Conservation (phyloP, 169 alveolate genomes). For the Eimeria acervulina region DNA sequence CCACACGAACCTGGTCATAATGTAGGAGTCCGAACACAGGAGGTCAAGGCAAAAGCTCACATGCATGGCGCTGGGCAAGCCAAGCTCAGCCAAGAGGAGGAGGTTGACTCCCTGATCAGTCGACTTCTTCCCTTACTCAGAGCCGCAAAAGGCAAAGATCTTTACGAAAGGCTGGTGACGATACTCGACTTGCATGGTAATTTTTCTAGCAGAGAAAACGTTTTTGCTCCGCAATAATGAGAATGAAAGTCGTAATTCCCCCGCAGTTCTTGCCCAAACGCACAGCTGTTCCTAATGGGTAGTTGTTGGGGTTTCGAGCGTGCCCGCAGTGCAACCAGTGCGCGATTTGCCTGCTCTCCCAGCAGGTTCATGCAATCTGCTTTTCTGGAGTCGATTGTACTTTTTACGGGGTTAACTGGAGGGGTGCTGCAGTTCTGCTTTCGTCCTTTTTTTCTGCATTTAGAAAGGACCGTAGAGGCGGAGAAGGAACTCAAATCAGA, state of each 20-base stretch:
- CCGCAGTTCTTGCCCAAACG: not conserved
- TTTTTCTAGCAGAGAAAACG: not conserved
- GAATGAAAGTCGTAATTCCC: not conserved
- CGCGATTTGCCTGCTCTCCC: not conserved
- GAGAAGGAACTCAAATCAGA: constrained; percentile 50
- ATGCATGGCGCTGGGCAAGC: not conserved
- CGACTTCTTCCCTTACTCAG: constrained; percentile 55
- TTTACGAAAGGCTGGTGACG: not conserved
- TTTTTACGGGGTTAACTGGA: not conserved
- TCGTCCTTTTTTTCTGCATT: not conserved
- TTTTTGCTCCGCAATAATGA: not conserved
- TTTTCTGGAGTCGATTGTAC: not conserved
- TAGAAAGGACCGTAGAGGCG: constrained; percentile 26
- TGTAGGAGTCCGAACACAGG: not conserved
- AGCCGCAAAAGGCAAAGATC: constrained; percentile 42
- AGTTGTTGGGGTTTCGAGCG: too few species aligned
- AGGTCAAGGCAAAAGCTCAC: not conserved
- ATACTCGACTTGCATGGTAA: constrained; percentile 60
- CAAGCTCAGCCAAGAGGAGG: not conserved
- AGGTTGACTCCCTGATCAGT: not conserved
- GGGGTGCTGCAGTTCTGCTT: not conserved
- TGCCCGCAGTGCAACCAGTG: not conserved
- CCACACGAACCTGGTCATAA: not conserved
- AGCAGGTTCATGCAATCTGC: not conserved
- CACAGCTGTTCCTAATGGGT: not conserved